Conservation (phyloP, 164 flowering plant species). For the Paratinospora sagittata region DNA sequence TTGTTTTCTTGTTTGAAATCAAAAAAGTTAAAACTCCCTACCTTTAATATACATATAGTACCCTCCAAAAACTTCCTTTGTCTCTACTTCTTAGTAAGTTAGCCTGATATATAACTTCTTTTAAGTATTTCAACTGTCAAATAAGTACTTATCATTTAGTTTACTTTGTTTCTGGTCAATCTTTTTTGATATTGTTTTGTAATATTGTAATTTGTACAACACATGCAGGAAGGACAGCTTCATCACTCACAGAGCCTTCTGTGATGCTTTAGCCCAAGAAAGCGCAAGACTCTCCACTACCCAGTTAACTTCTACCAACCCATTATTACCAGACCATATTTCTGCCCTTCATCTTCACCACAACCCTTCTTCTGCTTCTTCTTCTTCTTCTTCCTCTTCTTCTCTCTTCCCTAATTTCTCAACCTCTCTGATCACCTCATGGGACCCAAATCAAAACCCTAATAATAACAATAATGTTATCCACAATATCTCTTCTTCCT, state of each 20-base stretch:
- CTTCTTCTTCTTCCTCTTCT: slow-evolving; percentile 8
- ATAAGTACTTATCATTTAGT: too few species aligned
- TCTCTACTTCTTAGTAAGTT: neutral
- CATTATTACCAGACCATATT: slow-evolving; percentile 2
- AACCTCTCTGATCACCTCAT: slow-evolving; percentile 11
- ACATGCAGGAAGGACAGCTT: slow-evolving; percentile 70
- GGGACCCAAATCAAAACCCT: slow-evolving; percentile 40
- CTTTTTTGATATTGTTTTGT: too few species aligned
- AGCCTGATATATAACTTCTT: neutral
- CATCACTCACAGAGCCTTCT: slow-evolving; percentile 77
- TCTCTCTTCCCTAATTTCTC: neutral
- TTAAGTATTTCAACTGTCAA: neutral
- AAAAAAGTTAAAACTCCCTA: neutral
- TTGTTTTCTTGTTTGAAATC: neutral
- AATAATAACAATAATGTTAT: neutral
- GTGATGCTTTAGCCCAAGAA: slow-evolving; percentile 82
- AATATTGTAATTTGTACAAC: too few species aligned
- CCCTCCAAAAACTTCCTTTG: too few species aligned
- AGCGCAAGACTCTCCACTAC: slow-evolving; percentile 58
- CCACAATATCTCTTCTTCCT: slow-evolving; percentile 6
- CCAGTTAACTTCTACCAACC: slow-evolving; percentile 14
- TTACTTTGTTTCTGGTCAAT: too few species aligned
- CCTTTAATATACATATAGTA: neutral
- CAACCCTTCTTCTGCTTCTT: slow-evolving; percentile 15
- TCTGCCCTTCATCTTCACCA: slow-evolving; percentile 16